Evolutionary conservation across 1,284 basidiomycete genomes (phyloP), one percentile per base, ranked within the genome.

Genomic region (Trametes polyzona): DNA sequence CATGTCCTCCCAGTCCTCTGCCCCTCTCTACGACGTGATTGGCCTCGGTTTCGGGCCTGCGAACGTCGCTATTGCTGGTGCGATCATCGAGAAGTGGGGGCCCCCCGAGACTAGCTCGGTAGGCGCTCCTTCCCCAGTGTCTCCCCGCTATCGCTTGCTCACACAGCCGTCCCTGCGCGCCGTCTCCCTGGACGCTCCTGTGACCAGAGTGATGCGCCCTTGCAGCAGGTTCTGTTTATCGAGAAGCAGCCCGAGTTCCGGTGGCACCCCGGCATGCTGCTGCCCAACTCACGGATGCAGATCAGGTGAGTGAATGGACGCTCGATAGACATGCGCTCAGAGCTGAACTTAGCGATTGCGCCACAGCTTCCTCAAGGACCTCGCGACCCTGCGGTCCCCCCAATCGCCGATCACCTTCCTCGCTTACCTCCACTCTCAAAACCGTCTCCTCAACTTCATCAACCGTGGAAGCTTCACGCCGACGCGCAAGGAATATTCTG

Each of bases 31-130:
- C 68, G 81, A 85, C 69, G 63, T 83, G 29, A 71, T 85, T 47
- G 81, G 81, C 43, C 67, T 83, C n/a, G 83, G 83, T 3, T 84
- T 84, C 57, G 83, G 83, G n/a, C 83, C 83, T 24, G 78, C 83
- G 2, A 82, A 83, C 58, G 71, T 85, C 58, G 81, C 82, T 36
- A 73, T 84, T 61, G 84, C 84, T 21, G 79, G 83, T 32, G 82
- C 80, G 3, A 73, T 86, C 59, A 72, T 79, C 11, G 82, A 77
- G 42, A 80, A 69, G 66, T 64, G 61, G 60, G 58, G 55, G 10
- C 39, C 29, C 32, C 42, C 57, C 10, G 27, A 47, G n/a, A 26
- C 47, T n/a, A 42, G 46, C 33, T 37, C 47, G 30, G 63, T 64
- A 53, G 17, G 63, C 33, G 27, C 35, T 11, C 58, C 17, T 27